Evolutionary conservation across 176 grass and related monocot species (phyloP).

Genomic region (Themeda triandra): DNA sequence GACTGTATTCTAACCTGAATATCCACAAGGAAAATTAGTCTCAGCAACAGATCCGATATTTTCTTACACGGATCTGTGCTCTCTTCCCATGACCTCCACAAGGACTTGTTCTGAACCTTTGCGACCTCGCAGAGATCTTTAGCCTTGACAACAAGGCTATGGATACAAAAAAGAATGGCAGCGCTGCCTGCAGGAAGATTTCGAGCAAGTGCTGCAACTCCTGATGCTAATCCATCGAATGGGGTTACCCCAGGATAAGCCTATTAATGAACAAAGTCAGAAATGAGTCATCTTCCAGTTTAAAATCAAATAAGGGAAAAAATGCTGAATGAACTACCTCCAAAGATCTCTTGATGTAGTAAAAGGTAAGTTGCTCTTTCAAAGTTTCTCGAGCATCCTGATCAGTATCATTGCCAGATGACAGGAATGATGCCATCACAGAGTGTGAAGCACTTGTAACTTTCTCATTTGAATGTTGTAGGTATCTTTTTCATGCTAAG

Average conservation of each 20-base stretch:
- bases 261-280: constrained; percentile 28
- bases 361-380: constrained; percentile 82
- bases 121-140: constrained; percentile 53
- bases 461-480: constrained; percentile 95
- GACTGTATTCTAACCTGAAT: constrained; percentile 63
- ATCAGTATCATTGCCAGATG: constrained; percentile 58
- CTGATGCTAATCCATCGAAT: constrained; percentile 83
- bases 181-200: constrained; percentile 79
- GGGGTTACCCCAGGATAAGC: constrained; percentile 69
- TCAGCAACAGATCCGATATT: constrained; percentile 66
- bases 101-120: constrained; percentile 43
- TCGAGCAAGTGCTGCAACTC: constrained; percentile 68
- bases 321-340: constrained; percentile 38
- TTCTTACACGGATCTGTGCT: constrained; percentile 86
- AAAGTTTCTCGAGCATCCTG: constrained; percentile 54
- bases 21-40: constrained; percentile 80
- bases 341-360: constrained; percentile 73
- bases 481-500: constrained; percentile 76
- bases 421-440: constrained; percentile 81
- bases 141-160: constrained; percentile 64
- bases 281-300: background rate
- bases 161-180: constrained; percentile 66
- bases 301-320: background rate
- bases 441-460: constrained; percentile 84
- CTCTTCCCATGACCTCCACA: constrained; percentile 96